A percentile compares a stretch with the other conserved stretches of the same genome.
Conservation (phyloP, 192 early-diverging fungal genomes). For the Ambispora gerdemannii region DNA sequence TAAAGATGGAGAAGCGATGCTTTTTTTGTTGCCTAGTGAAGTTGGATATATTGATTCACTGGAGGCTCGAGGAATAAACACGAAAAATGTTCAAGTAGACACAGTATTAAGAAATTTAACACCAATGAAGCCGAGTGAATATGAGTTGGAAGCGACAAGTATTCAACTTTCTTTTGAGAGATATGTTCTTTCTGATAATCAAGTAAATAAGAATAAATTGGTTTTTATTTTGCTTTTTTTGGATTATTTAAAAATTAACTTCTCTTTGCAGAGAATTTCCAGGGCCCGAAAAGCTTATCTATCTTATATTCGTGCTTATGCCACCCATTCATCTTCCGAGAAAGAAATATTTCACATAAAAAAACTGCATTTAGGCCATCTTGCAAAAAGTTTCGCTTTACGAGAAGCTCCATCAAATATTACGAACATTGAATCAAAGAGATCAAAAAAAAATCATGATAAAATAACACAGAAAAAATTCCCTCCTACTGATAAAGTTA, state of each 20-base stretch:
- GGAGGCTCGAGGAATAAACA: conserved; percentile 58
- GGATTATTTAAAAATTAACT: conserved; percentile 29
- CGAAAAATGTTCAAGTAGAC: conserved; percentile 53
- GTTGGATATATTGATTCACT: conserved; percentile 67
- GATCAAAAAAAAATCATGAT: background rate
- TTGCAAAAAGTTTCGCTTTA: conserved; percentile 95
- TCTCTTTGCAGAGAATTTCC: conserved; percentile 42
- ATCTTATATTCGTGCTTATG: conserved; percentile 90
- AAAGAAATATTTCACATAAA: conserved; percentile 93
- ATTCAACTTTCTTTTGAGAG: conserved; percentile 64
- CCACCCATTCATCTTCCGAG: conserved; percentile 82
- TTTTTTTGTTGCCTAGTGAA: conserved; percentile 92
- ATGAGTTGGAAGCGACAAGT: conserved; percentile 48
- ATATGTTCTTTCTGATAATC: conserved; percentile 58
- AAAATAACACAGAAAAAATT: conserved; percentile 26
- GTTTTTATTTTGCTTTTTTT: conserved; percentile 24
- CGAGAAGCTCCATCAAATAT: conserved; percentile 83
- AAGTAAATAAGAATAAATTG: too few relatives aligned
- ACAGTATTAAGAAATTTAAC: conserved; percentile 56
- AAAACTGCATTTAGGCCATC: conserved; percentile 92
- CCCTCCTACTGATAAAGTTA: conserved; percentile 30
- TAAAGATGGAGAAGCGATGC: conserved; percentile 74
- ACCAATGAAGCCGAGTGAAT: conserved; percentile 49
- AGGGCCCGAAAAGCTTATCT: conserved; percentile 80
- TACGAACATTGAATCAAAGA: conserved; percentile 25